phyloP scores from a whole-genome alignment of 306 rosid genomes.

The Cicer bijugum region DNA sequence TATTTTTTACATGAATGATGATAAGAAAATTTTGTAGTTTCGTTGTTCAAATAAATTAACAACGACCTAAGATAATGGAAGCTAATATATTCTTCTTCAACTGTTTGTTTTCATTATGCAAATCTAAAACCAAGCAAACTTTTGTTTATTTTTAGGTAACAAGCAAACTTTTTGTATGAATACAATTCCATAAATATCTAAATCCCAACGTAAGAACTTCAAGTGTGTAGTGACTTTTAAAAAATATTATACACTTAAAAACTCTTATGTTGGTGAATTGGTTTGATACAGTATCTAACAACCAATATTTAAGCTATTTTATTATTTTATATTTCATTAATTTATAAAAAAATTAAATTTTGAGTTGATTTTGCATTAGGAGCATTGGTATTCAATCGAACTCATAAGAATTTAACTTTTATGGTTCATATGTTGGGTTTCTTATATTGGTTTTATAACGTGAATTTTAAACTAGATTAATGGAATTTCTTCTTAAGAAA shows the following conservation, averaged over 20 bases:
- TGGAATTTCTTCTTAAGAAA: constrained; percentile 1
- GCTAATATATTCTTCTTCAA: not conserved
- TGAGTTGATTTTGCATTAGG: too few relatives aligned
- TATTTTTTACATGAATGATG: not conserved
- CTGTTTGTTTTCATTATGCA: not conserved
- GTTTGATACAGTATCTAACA: too few relatives aligned
- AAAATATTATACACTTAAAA: too few relatives aligned
- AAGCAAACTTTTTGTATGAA: not conserved
- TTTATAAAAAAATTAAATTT: too few relatives aligned
- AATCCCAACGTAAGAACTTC: not conserved
- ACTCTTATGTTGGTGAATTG: too few relatives aligned
- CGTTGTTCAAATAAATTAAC: not conserved
- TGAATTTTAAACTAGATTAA: not conserved
- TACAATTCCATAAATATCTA: not conserved
- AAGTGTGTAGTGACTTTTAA: too few relatives aligned
- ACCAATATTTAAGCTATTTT: too few relatives aligned
- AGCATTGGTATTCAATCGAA: too few relatives aligned
- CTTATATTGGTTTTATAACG: not conserved
- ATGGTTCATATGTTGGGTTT: not conserved
- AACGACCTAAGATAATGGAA: not conserved
- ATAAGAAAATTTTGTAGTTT: not conserved
- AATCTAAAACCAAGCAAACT: not conserved
- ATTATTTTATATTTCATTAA: too few relatives aligned
- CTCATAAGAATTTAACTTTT: not conserved
- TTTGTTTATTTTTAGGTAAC: not conserved